Evolutionary conservation across 208 protist species (phyloP).

Genomic region (Crithidia acanthocephali): DNA sequence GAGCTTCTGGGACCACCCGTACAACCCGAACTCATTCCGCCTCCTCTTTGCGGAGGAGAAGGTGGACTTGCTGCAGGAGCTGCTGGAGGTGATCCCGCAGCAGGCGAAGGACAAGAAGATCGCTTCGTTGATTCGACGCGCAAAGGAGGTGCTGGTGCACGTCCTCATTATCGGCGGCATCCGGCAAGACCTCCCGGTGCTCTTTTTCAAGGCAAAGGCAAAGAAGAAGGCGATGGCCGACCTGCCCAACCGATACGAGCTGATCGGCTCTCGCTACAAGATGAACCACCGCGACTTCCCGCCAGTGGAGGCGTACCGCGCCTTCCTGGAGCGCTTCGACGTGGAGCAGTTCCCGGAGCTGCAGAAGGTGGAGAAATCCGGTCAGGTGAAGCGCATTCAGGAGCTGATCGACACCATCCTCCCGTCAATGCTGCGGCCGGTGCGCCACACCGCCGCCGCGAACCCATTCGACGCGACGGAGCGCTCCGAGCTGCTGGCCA

Average conservation of each 20-base stretch:
- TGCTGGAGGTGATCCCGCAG: conserved; percentile 80
- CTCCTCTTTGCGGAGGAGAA: conserved; percentile 84
- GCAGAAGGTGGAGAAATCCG: conserved; percentile 73
- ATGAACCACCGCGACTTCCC: conserved; percentile 71
- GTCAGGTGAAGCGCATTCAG: conserved; percentile 49
- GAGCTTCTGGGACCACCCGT: conserved; percentile 95
- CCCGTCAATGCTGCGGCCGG: conserved; percentile 58
- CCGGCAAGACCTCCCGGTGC: conserved; percentile 55
- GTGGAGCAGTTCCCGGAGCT: conserved; percentile 59
- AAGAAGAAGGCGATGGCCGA: conserved; percentile 60
- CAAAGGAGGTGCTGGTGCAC: conserved; percentile 89
- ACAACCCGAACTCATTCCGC: conserved; percentile 61
- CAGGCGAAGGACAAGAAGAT: conserved; percentile 90
- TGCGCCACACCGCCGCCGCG: conserved; percentile 32
- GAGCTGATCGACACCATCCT: conserved; percentile 63
- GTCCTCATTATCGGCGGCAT: conserved; percentile 84
- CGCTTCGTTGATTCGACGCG: conserved; percentile 88
- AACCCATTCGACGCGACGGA: conserved; percentile 38
- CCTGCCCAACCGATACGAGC: conserved; percentile 63
- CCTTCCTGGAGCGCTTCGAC: conserved; percentile 71
- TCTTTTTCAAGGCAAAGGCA: conserved; percentile 83
- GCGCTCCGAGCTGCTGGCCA: conserved; percentile 42
- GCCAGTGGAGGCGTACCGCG: conserved; percentile 43
- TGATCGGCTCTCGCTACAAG: conserved; percentile 56
- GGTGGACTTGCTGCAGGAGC: conserved; percentile 83